These are phyloP conservation scores for Luffa acutangula DNA, from an alignment of 306 rosid species.

Conservation along the genomic window DNA sequence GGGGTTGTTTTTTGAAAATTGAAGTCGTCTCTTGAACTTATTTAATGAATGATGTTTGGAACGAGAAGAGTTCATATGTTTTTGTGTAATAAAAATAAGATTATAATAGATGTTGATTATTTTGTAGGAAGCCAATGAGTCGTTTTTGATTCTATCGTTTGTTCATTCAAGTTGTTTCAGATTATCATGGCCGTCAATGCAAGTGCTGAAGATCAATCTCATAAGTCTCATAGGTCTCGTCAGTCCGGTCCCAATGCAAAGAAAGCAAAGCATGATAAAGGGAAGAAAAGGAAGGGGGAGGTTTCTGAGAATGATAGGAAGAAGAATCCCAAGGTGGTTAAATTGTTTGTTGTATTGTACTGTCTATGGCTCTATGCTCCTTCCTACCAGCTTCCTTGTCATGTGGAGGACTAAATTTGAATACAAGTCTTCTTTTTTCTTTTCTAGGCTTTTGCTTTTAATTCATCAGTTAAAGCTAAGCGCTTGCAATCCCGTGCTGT, in stretches of 20 bases:
- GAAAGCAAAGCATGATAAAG: constrained; percentile 36
- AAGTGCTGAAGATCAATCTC: constrained; percentile 47
- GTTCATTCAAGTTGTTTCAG: neutral
- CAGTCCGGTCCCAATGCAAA: constrained; percentile 56
- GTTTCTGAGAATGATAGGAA: constrained; percentile 28
- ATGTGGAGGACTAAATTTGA: neutral
- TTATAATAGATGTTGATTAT: no score
- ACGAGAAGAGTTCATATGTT: no score
- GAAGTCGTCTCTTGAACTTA: no score
- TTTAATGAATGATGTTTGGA: no score
- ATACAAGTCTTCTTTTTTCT: neutral
- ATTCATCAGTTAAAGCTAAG: constrained; percentile 67
- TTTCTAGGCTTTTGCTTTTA: constrained; percentile 57
- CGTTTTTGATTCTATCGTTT: neutral
- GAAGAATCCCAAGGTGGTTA: constrained; percentile 56
- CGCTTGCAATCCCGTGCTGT: constrained; percentile 78
- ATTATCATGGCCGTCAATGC: constrained; percentile 38
- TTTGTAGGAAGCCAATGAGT: no score
- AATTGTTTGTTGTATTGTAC: neutral
- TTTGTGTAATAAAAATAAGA: no score
- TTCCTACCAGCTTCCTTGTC: neutral
- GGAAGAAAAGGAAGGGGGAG: constrained; percentile 43
- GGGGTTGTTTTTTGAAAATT: no score
- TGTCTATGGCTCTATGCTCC: neutral
- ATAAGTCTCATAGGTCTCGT: constrained; percentile 61